A percentile compares a stretch with the other conserved stretches of the same genome.
These are phyloP conservation scores for Apiotrichum veenhuisii DNA, from an alignment of 1,284 basidiomycete species.

Conservation along the genomic window DNA sequence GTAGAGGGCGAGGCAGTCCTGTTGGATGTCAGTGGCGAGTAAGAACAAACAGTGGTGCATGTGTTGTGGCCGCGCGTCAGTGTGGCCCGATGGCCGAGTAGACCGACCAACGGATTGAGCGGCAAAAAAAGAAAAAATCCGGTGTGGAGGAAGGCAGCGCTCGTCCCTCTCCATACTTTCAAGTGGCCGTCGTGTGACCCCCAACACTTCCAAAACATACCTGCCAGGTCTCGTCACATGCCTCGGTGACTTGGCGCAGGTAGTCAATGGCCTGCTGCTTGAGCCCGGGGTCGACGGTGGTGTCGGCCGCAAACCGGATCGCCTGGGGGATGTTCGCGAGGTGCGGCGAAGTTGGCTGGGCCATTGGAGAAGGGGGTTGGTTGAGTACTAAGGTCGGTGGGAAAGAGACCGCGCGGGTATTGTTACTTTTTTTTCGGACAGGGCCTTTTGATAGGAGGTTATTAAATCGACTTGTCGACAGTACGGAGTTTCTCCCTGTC, in stretches of 20 bases:
- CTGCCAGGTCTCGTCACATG: conserved; percentile 50
- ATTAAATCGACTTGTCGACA: too few relatives aligned
- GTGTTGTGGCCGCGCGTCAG: not conserved
- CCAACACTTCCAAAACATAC: conserved; percentile 26
- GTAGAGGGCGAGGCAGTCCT: conserved; percentile 50
- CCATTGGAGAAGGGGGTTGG: conserved; percentile 18
- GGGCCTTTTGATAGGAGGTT: too few relatives aligned
- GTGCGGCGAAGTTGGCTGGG: conserved; percentile 35
- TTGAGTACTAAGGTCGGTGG: not conserved
- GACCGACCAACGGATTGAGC: not conserved
- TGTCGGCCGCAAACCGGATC: conserved; percentile 46
- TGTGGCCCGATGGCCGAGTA: too few relatives aligned
- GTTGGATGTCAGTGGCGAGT: not conserved
- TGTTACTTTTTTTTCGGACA: not conserved
- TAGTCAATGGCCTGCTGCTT: conserved; percentile 49
- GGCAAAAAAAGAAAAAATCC: not conserved
- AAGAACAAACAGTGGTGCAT: not conserved
- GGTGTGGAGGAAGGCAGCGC: too few relatives aligned
- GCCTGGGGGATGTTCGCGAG: conserved; percentile 48
- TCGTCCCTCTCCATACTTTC: not conserved
- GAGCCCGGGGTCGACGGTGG: conserved; percentile 35
- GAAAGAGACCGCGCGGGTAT: not conserved
- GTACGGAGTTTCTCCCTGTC: not conserved
- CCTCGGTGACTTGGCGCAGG: conserved; percentile 45
- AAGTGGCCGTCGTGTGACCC: not conserved